Percentiles rank a stretch among this genome's conserved stretches.
phyloP scores from a whole-genome alignment of 345 rosid genomes.

The Heritiera littoralis region DNA sequence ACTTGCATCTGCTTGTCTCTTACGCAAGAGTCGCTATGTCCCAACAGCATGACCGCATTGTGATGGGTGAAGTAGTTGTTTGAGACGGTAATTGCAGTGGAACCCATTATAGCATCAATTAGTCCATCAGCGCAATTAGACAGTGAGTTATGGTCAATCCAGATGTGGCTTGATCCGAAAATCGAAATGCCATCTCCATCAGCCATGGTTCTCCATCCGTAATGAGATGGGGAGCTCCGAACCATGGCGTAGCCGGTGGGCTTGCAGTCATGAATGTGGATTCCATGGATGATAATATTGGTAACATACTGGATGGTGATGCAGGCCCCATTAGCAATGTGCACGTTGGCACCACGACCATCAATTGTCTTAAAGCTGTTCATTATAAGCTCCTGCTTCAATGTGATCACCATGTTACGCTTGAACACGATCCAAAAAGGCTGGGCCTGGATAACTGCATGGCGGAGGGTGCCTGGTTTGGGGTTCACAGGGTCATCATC shows the following conservation, averaged over 20 bases:
- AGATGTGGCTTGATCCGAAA: constrained; percentile 77
- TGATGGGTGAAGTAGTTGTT: constrained; percentile 76
- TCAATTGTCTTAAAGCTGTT: constrained; percentile 87
- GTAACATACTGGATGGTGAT: constrained; percentile 71
- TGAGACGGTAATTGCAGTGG: constrained; percentile 72
- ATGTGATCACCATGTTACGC: constrained; percentile 70
- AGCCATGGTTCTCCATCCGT: constrained; percentile 80
- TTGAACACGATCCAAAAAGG: constrained; percentile 85
- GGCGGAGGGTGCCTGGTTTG: constrained; percentile 72
- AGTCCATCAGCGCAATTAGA: constrained; percentile 88
- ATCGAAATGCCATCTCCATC: constrained; percentile 82
- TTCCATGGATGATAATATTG: constrained; percentile 70
- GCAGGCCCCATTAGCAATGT: constrained; percentile 64
- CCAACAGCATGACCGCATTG: constrained; percentile 89
- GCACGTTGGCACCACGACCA: constrained; percentile 68
- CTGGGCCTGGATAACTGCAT: constrained; percentile 71
- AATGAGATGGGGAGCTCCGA: constrained; percentile 78
- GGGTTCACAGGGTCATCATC: constrained; percentile 75
- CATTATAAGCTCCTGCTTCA: constrained; percentile 79
- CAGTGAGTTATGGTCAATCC: constrained; percentile 90
- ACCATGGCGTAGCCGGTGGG: constrained; percentile 84
- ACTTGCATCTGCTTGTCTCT: constrained; percentile 95
- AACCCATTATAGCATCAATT: constrained; percentile 62
- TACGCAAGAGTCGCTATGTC: constrained; percentile 87
- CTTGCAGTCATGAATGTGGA: constrained; percentile 70